Base-by-base conservation (phyloP, 2,329 filamentous ascomycete species). In the Hypoxylon sp. region DNA sequence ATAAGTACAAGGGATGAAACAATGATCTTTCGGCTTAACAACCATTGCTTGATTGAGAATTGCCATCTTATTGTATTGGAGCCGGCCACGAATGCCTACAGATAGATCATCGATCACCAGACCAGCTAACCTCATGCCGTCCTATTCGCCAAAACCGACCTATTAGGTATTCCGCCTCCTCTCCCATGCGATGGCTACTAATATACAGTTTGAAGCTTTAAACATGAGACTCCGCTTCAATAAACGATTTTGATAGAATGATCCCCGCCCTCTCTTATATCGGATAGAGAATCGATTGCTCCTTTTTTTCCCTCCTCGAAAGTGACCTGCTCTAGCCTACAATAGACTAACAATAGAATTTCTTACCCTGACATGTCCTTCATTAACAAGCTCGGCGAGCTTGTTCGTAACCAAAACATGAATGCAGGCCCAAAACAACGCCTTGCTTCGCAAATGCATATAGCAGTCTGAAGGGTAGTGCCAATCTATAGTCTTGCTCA, bases 301-400 rank as follows among this genome's bases (percentile, higher is more conserved):
- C 5, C 44, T 47, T 42, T 19, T 51, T 47, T 53, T 63, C 72
- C 79, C 54, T 66, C 71, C 79, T 88, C 8, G 78, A 83, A 10
- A 77, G 72, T 4, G 84, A 84, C 0, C 77, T 77, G 48, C 81
- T 90, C 64, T 83, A 81, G 72, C 84, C 88, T 1, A 80, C 86
- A 1, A 79, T 88, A 44, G 67, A 77, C 8, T 90, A 1, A 80
- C 86, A 1, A 79, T 88, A 47, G 67, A 77, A 8, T 90, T 87
- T 69, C 60, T 87, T 86, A 0, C 76, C 90, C 11, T 81, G 83
- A 48, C 82, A 81, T 63, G 81, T 88, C 1, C 80, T 82, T 0
- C 31, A 17, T 46, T 55, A 44, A 50, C 55, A 54, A 59, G 59
- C 47, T 46, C 46, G 44, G 46, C 54, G 42, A 61, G 60, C 51